A percentile compares a stretch with the other conserved stretches of the same genome.
These are phyloP conservation scores for Botryotinia globosa DNA, from an alignment of 2,329 filamentous ascomycete species.

Conservation along the genomic window DNA sequence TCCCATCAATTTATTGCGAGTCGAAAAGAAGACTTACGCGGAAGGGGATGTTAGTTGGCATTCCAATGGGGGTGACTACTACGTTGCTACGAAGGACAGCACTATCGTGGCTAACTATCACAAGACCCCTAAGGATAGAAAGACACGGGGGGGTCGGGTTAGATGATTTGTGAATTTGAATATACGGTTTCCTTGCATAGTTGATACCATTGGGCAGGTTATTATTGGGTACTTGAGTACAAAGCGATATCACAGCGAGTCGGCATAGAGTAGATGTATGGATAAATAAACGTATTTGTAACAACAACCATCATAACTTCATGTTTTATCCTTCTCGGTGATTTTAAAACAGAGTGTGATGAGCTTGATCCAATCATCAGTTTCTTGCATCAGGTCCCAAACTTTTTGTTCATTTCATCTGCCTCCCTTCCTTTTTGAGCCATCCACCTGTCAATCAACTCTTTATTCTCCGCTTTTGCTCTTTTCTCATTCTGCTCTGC, in stretches of 20 bases:
- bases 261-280: conserved; percentile 1
- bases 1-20: conserved; percentile 77
- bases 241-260: conserved; percentile 3
- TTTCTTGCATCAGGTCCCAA: conserved; percentile 31
- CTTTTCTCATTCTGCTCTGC: conserved; percentile 72
- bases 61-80: conserved; percentile 78
- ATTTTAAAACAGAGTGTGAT: neutral
- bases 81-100: conserved; percentile 69
- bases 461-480: conserved; percentile 78
- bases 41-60: conserved; percentile 84
- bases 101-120: conserved; percentile 23
- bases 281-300: conserved; percentile 15
- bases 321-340: neutral
- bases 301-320: neutral
- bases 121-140: neutral
- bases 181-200: conserved; percentile 14
- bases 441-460: conserved; percentile 91
- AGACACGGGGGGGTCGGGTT: neutral
- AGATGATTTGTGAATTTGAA: neutral
- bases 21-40: conserved; percentile 67
- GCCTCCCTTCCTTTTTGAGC: conserved; percentile 80
- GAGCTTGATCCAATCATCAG: neutral
- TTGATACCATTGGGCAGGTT: conserved; percentile 17
- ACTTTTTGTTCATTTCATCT: conserved; percentile 73
- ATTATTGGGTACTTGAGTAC: conserved; percentile 10